These are phyloP conservation scores for Blastobotrys arbuscula DNA, from an alignment of 1,139 yeast species.

Conservation along the genomic window DNA sequence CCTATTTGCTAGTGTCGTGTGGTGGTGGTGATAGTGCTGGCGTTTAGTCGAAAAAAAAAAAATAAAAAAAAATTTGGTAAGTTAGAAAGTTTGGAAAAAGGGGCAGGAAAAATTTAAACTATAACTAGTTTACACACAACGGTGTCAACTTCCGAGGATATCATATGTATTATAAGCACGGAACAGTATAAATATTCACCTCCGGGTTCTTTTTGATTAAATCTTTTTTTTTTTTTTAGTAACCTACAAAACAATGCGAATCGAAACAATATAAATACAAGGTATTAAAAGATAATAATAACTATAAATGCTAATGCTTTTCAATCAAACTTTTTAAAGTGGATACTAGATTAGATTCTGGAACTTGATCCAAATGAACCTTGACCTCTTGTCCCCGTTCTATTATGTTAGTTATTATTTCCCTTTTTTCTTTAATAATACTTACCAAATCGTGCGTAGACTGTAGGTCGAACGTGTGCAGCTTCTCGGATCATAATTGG, in stretches of 20 bases:
- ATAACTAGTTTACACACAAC: too few relatives aligned
- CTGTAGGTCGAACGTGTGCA: constrained; percentile 62
- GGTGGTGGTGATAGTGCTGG: neutral
- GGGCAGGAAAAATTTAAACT: neutral
- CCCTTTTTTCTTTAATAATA: constrained; percentile 5
- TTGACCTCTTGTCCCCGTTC: constrained; percentile 33
- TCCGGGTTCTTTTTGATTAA: too few relatives aligned
- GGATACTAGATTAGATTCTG: constrained; percentile 21
- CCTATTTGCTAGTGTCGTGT: neutral
- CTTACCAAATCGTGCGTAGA: constrained; percentile 60
- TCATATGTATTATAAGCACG: too few relatives aligned
- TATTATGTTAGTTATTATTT: constrained; percentile 12
- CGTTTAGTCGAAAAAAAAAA: neutral
- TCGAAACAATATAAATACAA: too few relatives aligned
- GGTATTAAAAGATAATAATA: neutral
- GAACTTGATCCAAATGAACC: constrained; percentile 29
- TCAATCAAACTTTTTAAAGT: constrained; percentile 22
- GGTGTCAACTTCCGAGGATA: too few relatives aligned
- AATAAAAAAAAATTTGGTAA: neutral
- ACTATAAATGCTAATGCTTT: constrained; percentile 11
- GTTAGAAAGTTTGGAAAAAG: neutral
- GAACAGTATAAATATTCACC: too few relatives aligned
- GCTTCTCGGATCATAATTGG: constrained; percentile 78
- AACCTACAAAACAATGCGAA: too few relatives aligned
- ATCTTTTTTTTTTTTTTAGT: too few relatives aligned